These are phyloP conservation scores for Colletotrichum zoysiae DNA, from an alignment of 2,329 filamentous ascomycete species.

Conservation along the genomic window DNA sequence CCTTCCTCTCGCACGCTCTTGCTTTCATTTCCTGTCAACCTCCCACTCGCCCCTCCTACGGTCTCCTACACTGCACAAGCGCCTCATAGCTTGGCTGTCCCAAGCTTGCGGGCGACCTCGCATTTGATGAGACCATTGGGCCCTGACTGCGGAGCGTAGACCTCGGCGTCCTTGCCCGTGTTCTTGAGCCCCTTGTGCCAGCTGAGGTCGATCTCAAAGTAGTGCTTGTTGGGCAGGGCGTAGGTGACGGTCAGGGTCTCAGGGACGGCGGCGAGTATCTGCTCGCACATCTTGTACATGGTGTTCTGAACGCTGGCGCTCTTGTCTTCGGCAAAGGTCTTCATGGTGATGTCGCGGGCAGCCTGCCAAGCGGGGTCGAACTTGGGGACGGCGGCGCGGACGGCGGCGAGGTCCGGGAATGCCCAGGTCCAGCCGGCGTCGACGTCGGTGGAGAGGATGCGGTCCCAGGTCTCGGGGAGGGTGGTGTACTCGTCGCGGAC, in stretches of 20 bases:
- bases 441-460: constrained; percentile 94
- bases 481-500: constrained; percentile 94
- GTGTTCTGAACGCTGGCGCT: constrained; percentile 95
- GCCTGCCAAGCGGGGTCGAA: constrained; percentile 85
- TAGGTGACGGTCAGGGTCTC: constrained; percentile 82
- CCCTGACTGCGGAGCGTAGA: constrained; percentile 91
- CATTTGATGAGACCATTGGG: constrained; percentile 97
- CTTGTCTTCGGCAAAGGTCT: constrained; percentile 89
- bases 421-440: constrained; percentile 90
- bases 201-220: constrained; percentile 96
- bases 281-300: constrained; percentile 98
- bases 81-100: constrained; percentile 40
- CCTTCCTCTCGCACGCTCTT: background rate
- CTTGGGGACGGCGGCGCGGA: constrained; percentile 71
- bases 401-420: constrained; percentile 75
- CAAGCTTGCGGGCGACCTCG: constrained; percentile 74
- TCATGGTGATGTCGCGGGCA: constrained; percentile 88
- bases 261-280: constrained; percentile 82
- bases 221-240: constrained; percentile 96
- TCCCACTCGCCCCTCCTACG: background rate
- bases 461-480: constrained; percentile 90
- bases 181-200: constrained; percentile 98
- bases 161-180: constrained; percentile 93
- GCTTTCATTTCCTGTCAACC: background rate
- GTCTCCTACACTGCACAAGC: background rate